These are phyloP conservation scores for Aspergillus indologenus DNA, from an alignment of 495 filamentous ascomycete species.

Conservation along the genomic window DNA sequence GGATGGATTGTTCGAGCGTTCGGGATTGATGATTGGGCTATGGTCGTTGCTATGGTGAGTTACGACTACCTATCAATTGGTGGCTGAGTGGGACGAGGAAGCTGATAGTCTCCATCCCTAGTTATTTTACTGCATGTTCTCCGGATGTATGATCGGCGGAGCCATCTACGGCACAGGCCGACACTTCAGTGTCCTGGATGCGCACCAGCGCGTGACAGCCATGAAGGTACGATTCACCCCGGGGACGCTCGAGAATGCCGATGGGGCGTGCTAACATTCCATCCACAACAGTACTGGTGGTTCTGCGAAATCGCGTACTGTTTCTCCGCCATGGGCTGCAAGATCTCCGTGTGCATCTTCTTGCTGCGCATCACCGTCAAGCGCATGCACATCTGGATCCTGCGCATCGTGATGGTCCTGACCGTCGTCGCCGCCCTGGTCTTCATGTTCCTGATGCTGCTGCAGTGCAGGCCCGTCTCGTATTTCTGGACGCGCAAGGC, in stretches of 20 bases:
- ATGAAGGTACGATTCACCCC: slow-evolving; percentile 32
- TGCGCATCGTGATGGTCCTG: slow-evolving; percentile 38
- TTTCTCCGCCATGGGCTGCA: slow-evolving; percentile 40
- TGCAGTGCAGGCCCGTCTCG: slow-evolving; percentile 41
- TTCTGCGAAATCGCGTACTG: slow-evolving; percentile 44
- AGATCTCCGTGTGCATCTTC: slow-evolving; percentile 46
- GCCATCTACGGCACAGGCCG: slow-evolving; percentile 36
- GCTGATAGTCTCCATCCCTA: slow-evolving; percentile 3
- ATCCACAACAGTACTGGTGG: slow-evolving; percentile 44
- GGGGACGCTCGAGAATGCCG: no score
- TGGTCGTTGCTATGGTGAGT: slow-evolving; percentile 39
- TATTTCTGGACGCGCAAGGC: slow-evolving; percentile 40
- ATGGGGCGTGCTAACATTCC: no score
- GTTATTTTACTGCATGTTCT: slow-evolving; percentile 33
- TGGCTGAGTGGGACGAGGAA: not conserved
- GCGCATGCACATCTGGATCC: slow-evolving; percentile 32
- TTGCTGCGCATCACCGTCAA: slow-evolving; percentile 44
- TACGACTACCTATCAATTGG: no score
- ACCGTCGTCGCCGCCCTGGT: slow-evolving; percentile 34
- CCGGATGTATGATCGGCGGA: slow-evolving; percentile 40
- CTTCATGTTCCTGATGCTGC: slow-evolving; percentile 40
- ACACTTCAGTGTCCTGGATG: slow-evolving; percentile 23
- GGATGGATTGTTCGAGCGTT: slow-evolving; percentile 38
- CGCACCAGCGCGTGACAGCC: slow-evolving; percentile 30
- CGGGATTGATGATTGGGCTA: slow-evolving; percentile 43